A percentile compares a stretch with the other conserved stretches of the same genome.
phyloP scores from a whole-genome alignment of 257 asterid genomes.

The Solanum verrucosum region DNA sequence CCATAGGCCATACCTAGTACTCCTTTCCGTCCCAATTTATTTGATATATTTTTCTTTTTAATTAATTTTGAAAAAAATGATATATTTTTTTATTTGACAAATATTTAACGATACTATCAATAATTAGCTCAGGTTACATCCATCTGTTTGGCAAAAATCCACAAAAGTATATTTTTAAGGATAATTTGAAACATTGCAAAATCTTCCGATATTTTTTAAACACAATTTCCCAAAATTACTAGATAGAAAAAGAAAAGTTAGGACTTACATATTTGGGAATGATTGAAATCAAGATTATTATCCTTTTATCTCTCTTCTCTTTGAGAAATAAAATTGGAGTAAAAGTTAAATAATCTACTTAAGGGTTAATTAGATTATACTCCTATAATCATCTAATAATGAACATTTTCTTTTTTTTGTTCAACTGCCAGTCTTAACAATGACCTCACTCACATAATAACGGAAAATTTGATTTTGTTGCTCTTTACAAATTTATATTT shows the following conservation, averaged over 20 bases:
- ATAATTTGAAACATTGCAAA: too few species aligned
- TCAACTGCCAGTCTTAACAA: neutral
- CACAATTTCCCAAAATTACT: neutral
- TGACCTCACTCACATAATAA: neutral
- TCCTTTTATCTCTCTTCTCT: neutral
- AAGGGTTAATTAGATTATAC: neutral
- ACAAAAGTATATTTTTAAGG: neutral
- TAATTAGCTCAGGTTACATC: neutral
- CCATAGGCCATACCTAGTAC: neutral
- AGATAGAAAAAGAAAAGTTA: neutral
- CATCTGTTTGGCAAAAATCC: too few species aligned
- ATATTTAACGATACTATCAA: neutral
- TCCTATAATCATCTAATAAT: neutral
- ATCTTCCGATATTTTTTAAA: too few species aligned
- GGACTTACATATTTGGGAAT: neutral
- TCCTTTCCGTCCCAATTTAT: neutral
- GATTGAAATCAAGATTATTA: neutral
- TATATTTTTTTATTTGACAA: neutral
- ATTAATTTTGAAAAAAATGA: too few species aligned
- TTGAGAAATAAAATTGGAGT: neutral
- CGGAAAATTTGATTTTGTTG: too few species aligned
- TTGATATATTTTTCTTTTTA: neutral
- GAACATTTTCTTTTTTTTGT: neutral
- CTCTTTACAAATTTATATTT: too few species aligned
- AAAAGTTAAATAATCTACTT: neutral